Evolutionary conservation across 2,329 filamentous ascomycete species (phyloP), one percentile per base, ranked within the genome.

Genomic region (Myrmaecium sp.): DNA sequence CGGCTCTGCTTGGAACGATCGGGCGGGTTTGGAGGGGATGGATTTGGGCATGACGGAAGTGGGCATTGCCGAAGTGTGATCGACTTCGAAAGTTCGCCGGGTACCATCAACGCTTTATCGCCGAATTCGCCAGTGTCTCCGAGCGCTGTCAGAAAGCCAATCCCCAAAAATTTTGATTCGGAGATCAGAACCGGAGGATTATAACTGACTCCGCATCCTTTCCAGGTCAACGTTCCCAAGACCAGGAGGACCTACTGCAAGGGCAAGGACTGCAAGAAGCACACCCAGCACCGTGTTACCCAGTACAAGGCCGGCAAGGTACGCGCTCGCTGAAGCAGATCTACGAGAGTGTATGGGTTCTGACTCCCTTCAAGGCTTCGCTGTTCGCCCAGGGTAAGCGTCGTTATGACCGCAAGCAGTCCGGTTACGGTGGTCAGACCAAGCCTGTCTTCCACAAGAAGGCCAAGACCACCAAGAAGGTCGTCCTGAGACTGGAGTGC

Each of bases 361-460:
- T 33, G 36, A 40, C 36, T 27, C 37, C 23, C 27, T 24, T 21
- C 17, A 17, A 77, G 74, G 83, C 83, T 56, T 92, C 83, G 54
- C 70, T 86, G 44, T 91, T 83, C 69, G 83, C 83, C 44, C 86
- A 98, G 74, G 86, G 86, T 74, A 98, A 95, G 80, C 81, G 86
- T 65, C 84, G 86, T 77, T 33, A 35, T 27, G 83, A 92, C 68
- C 74, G 83, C 58, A 95, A 95, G 73, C 86, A 95, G 70, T 82
- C 77, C 60, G 86, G 86, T 80, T 95, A 94, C 59, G 89, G 89
- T 81, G 89, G 89, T 84, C 89, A 98, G 71, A 98, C 89, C 55
- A 98, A 98, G 71, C 89, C 91, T 51, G 84, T 98, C 56, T 98
- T 95, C 80, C 89, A 95, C 81, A 98, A 95, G 78, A 95, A 94